Base-by-base conservation (phyloP, 768 basidiomycete species). In the Coprinellus micaceus region DNA sequence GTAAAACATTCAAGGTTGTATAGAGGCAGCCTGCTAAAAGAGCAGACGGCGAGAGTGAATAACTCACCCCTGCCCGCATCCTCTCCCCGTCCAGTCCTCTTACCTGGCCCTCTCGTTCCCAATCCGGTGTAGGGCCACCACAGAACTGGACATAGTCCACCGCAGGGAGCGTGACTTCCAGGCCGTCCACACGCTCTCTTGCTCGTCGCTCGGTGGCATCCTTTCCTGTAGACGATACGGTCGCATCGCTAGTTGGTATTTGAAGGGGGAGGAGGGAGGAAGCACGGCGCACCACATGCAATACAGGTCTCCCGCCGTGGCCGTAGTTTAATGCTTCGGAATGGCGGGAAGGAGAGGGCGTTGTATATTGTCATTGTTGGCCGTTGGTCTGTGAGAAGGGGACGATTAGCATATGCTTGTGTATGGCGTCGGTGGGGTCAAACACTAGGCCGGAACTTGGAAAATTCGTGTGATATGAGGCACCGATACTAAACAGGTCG, bases 71-170 rank as follows among this genome's bases (percentile, higher is more conserved):
- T 24, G 67, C 75, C 33, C 66, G 67, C 44, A 80, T 75, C 22
- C 82, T 82, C 40, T 75, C 59, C 47, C 67, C 73, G 60, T 73
- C 63, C 19, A 70, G 53, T 44, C 81, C 75, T 60, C 69, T 52
- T 49, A 63, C 65, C 21, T 84, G 68, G 3, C 89, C 91, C 48
- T 70, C 70, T 10, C 67, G 66, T 58, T 83, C 78, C 84, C 85
- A 90, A 66, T 90, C 82, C 1, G 88, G 85, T 21, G 73, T 69
- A 11, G 76, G 71, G 2, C 89, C 88, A 11, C 93, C 91, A 61
- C 95, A 97, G 65, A 94, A 94, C 55, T 87, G 81, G 26, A 94
- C 81, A 68, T 97, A 97, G 61, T 94, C 92, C 29, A 61, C 67
- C 45, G 61, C 60, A 15, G 53, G 48, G n/a, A n/a, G n/a, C n/a